A percentile compares a stretch with the other conserved stretches of the same genome.
Conservation (phyloP, 495 filamentous ascomycete genomes). For the Penicillium cinerascens region DNA sequence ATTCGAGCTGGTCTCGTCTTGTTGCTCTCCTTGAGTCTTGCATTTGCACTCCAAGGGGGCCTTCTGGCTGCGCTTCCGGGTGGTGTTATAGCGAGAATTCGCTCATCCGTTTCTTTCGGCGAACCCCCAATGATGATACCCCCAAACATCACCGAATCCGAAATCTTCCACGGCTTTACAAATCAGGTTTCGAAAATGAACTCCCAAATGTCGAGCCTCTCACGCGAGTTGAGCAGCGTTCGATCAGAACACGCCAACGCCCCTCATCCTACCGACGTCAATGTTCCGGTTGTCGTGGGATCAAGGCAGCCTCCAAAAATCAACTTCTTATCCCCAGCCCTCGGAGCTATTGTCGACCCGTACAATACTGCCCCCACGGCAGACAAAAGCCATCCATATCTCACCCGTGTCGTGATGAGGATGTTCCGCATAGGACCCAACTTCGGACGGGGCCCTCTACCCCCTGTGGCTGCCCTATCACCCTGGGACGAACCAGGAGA, state of each 20-base stretch:
- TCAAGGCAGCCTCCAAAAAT: slow-evolving; percentile 19
- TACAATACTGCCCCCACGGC: slow-evolving; percentile 30
- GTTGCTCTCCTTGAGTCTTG: slow-evolving; percentile 13
- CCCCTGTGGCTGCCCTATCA: slow-evolving; percentile 30
- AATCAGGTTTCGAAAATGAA: slow-evolving; percentile 32
- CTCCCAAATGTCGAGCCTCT: slow-evolving; percentile 34
- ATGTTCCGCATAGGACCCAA: background rate
- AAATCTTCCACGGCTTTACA: slow-evolving; percentile 26
- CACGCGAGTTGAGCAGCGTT: slow-evolving; percentile 30
- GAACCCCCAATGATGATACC: slow-evolving; percentile 4
- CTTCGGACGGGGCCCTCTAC: slow-evolving; percentile 10
- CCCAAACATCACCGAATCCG: slow-evolving; percentile 22
- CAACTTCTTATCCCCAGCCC: slow-evolving; percentile 35
- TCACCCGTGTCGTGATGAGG: background rate
- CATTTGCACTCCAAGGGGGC: slow-evolving; percentile 1
- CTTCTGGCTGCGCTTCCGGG: slow-evolving; percentile 1
- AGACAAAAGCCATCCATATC: slow-evolving; percentile 1
- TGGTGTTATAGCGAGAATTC: slow-evolving; percentile 5
- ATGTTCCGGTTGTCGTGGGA: slow-evolving; percentile 1
- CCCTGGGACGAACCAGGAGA: slow-evolving; percentile 47
- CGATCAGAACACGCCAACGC: slow-evolving; percentile 17
- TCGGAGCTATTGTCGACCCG: slow-evolving; percentile 39
- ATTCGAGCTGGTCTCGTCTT: slow-evolving; percentile 2
- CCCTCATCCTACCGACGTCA: slow-evolving; percentile 18
- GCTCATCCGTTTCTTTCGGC: slow-evolving; percentile 7